A percentile compares a stretch with the other conserved stretches of the same genome.
Conservation (phyloP, 2,329 filamentous ascomycete species). For the Stromatinia cepivora region DNA sequence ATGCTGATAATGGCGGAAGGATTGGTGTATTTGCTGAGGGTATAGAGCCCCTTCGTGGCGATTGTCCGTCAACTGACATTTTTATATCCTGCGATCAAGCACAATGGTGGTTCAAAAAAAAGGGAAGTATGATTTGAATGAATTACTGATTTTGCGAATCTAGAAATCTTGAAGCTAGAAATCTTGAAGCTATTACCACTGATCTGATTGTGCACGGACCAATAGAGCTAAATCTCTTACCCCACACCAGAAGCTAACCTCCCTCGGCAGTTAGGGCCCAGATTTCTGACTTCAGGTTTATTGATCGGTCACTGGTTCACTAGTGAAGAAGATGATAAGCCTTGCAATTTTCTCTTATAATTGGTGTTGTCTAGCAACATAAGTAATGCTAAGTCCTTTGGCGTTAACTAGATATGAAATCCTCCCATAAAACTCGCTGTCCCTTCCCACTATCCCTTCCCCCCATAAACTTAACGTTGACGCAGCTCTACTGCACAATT, state of each 20-base stretch:
- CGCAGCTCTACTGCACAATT: neutral
- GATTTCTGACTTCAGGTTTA: too few relatives aligned
- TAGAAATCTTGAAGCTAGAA: conserved; percentile 7
- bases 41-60: conserved; percentile 17
- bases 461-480: neutral
- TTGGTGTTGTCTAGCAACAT: neutral
- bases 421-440: neutral
- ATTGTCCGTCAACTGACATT: conserved; percentile 23
- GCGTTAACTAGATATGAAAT: neutral
- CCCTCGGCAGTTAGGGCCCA: too few relatives aligned
- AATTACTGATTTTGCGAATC: conserved; percentile 5
- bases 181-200: conserved; percentile 10
- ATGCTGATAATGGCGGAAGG: conserved; percentile 44
- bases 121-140: conserved; percentile 3
- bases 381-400: neutral
- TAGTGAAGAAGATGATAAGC: too few relatives aligned
- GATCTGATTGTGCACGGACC: neutral
- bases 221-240: neutral
- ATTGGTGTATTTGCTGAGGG: conserved; percentile 42
- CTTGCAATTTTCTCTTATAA: too few relatives aligned
- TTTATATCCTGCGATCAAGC: neutral
- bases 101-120: neutral
- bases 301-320: too few relatives aligned
- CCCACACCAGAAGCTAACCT: too few relatives aligned
- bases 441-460: neutral